Evolutionary conservation across 108 stramenopile species (phyloP), one percentile per base, ranked within the genome.

Genomic region (Mayamaea pseudoterrestris): DNA sequence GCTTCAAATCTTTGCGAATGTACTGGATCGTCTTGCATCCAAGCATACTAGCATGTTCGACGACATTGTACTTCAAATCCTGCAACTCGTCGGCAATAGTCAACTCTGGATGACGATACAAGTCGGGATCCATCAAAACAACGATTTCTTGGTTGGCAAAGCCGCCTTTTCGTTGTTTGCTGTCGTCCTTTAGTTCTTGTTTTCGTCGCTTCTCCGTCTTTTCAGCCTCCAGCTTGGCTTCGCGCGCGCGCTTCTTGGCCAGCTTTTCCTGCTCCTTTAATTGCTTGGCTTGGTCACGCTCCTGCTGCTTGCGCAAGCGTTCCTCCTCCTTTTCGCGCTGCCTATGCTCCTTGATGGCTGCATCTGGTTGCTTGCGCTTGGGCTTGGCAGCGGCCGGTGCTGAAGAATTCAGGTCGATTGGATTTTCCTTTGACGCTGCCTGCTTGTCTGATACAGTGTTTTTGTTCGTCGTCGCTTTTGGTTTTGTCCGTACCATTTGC

Each of bases 1-100:
- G n/a, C n/a, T n/a, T n/a, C n/a, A n/a, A 62, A 35, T 78, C 69
- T 39, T 58, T 54, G 7, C 76, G 71, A 44, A 73, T 52, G 50
- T 59, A 78, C 30, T 73, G 71, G 31, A 73, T 50, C 5, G 63
- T 47, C 11, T 18, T 11, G 20, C 52, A 35, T 7, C 31, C 23
- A 18, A 63, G 23, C 9, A n/a, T 13, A 5, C 39, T 61, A 7
- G 45, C 20, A 45, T 60, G 58, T 18, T 40, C 29, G 3, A 53
- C 59, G 8, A 36, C 23, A 9, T 44, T 20, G 17, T 58, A 47
- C 11, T 41, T 50, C 22, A 45, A 46, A 30, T 47, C 52, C 9
- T 25, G 14, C 16, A 54, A 17, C 14, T 7, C 34, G 1, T 53
- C 43, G 28, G 16, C 21, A 9, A 27, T 13, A 5, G 37, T 43